phyloP scores from a whole-genome alignment of 176 grass and related monocot species.

The Oryza meyeriana region DNA sequence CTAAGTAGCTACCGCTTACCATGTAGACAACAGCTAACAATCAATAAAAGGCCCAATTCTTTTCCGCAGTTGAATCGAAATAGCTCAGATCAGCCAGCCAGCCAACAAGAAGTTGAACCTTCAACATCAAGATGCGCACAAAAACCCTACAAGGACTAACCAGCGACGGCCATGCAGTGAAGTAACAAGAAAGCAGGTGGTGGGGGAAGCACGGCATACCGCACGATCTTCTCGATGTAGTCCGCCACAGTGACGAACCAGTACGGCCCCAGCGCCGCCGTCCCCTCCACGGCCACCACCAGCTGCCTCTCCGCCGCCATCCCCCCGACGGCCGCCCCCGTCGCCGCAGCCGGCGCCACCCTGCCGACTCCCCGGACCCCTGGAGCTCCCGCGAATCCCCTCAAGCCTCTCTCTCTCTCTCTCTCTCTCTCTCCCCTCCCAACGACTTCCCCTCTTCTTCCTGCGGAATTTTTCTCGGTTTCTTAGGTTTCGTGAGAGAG shows the following conservation, averaged over 20 bases:
- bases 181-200: background rate
- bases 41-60: background rate
- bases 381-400: background rate
- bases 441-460: background rate
- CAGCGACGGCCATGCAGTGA: background rate
- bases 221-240: slow-evolving; percentile 91
- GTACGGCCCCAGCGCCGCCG: slow-evolving; percentile 72
- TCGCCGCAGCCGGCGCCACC: background rate
- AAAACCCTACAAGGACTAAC: background rate
- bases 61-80: background rate
- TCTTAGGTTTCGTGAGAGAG: background rate
- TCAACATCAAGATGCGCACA: background rate
- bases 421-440: too few relatives aligned
- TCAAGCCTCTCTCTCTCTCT: background rate
- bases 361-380: background rate
- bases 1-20: background rate
- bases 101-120: background rate
- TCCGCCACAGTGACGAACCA: slow-evolving; percentile 64
- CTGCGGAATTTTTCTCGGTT: background rate
- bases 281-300: slow-evolving; percentile 82
- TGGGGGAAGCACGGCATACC: slow-evolving; percentile 30
- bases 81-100: background rate
- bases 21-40: background rate
- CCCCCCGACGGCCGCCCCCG: background rate
- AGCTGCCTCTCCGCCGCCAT: slow-evolving; percentile 54